Percentiles rank a stretch among this genome's conserved stretches.
These are phyloP conservation scores for Pouteria glomerata DNA, from an alignment of 148 eudicot species.

Conservation along the genomic window DNA sequence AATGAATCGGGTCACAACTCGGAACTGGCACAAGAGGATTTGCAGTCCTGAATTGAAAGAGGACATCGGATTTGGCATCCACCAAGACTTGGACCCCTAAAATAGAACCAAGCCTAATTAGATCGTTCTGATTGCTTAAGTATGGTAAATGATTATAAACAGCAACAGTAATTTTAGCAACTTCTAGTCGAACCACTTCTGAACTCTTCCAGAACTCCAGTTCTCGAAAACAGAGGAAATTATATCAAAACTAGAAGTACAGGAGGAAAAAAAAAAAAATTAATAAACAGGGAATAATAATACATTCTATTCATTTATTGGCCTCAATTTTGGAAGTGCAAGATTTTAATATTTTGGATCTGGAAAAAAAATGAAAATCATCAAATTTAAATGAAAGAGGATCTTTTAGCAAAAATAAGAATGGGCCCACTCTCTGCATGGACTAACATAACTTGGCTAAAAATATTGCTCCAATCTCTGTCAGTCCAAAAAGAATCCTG, in stretches of 20 bases:
- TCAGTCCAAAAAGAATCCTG: background rate
- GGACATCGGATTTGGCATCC: slow-evolving; percentile 74
- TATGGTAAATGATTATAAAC: background rate
- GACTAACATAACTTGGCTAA: too few relatives aligned
- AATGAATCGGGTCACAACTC: slow-evolving; percentile 62
- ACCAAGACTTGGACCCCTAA: slow-evolving; percentile 83
- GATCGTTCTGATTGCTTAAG: background rate
- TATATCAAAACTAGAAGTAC: background rate
- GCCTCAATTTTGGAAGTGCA: background rate
- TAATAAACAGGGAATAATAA: too few relatives aligned
- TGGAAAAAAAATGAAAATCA: background rate
- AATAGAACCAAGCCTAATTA: background rate
- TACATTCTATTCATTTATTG: background rate
- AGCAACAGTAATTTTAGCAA: background rate
- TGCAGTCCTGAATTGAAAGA: slow-evolving; percentile 56
- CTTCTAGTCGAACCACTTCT: background rate
- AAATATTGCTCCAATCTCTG: background rate
- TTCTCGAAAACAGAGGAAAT: background rate
- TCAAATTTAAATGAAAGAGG: background rate
- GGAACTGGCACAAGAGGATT: slow-evolving; percentile 55
- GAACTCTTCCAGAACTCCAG: background rate
- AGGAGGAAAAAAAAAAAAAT: background rate
- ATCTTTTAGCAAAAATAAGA: background rate
- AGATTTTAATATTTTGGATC: background rate
- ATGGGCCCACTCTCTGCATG: too few relatives aligned